These are phyloP conservation scores for Alternaria alternata DNA, from an alignment of 2,329 filamentous ascomycete species.

Conservation along the genomic window DNA sequence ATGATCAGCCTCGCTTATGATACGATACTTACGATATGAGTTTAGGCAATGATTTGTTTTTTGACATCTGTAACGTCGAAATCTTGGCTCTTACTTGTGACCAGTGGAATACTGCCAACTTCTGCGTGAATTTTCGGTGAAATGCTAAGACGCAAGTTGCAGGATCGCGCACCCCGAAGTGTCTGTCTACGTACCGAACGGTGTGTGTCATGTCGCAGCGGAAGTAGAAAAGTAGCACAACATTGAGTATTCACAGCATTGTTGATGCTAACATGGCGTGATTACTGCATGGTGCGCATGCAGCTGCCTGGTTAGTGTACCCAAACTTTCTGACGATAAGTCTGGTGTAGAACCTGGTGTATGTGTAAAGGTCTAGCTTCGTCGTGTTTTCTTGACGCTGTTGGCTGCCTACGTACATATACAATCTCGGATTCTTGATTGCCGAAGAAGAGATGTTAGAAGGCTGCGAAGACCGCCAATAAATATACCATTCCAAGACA, in stretches of 20 bases:
- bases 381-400: neutral
- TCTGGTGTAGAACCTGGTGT: neutral
- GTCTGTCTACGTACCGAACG: neutral
- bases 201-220: neutral
- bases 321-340: neutral
- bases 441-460: neutral
- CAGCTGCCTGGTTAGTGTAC: neutral
- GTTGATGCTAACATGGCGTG: neutral
- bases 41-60: neutral
- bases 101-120: neutral
- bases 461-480: neutral
- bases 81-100: neutral
- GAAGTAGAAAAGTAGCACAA: neutral
- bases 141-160: neutral
- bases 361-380: neutral
- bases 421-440: neutral
- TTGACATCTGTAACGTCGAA: neutral
- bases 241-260: neutral
- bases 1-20: neutral
- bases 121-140: neutral
- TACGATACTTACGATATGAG: neutral
- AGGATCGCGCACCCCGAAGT: neutral
- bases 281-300: slow-evolving; percentile 1
- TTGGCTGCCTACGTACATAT: neutral
- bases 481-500: neutral